Evolutionary conservation across 306 rosid genomes (phyloP), one percentile per base, ranked within the genome.

Genomic region (Pterocarpus santalinus): DNA sequence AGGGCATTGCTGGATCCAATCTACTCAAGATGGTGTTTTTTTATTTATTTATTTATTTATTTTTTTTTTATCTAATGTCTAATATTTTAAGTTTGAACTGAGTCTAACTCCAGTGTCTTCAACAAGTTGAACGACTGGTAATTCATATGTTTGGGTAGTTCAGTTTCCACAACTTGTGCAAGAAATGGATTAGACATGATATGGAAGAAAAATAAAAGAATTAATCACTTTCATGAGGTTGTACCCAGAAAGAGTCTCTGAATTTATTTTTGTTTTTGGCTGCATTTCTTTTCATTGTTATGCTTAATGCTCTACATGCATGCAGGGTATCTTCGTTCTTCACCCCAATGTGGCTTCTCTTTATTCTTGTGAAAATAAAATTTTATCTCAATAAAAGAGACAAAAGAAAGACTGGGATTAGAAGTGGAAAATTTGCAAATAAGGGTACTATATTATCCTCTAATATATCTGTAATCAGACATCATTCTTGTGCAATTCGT

Each of bases 131-230:
- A 78, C 46, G 51, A 32, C 12, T 47, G 71, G 64, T 35, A 17
- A 77, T 69, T 53, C 75, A 51, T 49, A 28, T 72, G 69, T 72
- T 77, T 49, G 58, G 66, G 17, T 58, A 62, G 62, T 82, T 78
- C n/a, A 60, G 68, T 75, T 67, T 75, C 76, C 47, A 41, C 53
- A 66, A 75, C 28, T 12, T 81, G 43, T 60, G 17, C 10, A 22
- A 57, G 56, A 68, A 81, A 57, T 78, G 52, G 17, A 28, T 16
- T 17, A 55, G 34, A 47, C 10, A 12, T 14, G 69, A 55, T 73
- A 35, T 52, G 78, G 57, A 49, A 4, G 36, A 47, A 63, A 35
- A 52, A 15, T 13, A 47, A 10, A 32, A 34, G 11, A 63, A 51
- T 36, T 14, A 36, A 22, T 51, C 12, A 65, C 41, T 17, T 63